Evolutionary conservation across 2,329 filamentous ascomycete species (phyloP).

Genomic region (Microdochium nivale): DNA sequence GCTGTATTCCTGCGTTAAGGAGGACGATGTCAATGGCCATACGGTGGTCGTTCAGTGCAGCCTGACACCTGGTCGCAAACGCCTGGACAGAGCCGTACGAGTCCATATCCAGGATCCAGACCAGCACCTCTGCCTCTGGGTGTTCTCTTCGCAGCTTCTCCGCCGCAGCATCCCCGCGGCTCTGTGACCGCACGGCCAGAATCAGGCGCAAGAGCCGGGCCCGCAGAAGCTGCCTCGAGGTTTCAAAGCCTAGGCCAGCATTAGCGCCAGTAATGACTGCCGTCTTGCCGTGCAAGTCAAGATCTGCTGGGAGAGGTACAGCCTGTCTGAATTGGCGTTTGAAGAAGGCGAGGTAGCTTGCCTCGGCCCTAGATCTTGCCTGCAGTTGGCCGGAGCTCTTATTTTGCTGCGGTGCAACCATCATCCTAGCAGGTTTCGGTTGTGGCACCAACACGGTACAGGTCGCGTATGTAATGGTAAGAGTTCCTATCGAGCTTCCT

Average conservation of each 20-base stretch:
- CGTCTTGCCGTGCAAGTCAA: conserved; percentile 14
- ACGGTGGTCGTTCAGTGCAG: conserved; percentile 10
- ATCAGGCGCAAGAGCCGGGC: conserved; percentile 23
- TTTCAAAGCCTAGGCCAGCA: conserved; percentile 21
- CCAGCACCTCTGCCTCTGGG: conserved; percentile 20
- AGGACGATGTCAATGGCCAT: conserved; percentile 11
- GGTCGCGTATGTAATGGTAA: background rate
- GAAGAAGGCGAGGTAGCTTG: conserved; percentile 1
- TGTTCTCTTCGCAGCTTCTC: conserved; percentile 13
- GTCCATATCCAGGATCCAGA: conserved; percentile 29
- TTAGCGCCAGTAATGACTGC: conserved; percentile 27
- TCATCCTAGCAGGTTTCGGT: background rate
- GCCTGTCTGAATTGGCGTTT: conserved; percentile 1
- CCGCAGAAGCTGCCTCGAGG: conserved; percentile 22
- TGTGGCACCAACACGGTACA: no score
- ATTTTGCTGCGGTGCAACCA: conserved; percentile 40
- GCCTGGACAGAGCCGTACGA: conserved; percentile 24
- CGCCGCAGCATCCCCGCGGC: conserved; percentile 23
- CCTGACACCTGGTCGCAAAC: conserved; percentile 17
- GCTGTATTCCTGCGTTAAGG: conserved; percentile 16
- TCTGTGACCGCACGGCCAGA: conserved; percentile 23
- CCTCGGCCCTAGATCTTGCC: background rate
- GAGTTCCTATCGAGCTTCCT: no score
- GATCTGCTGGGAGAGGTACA: conserved; percentile 1
- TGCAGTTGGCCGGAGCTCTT: conserved; percentile 34